Percentiles rank a stretch among this genome's conserved stretches.
phyloP scores from a whole-genome alignment of 2,329 filamentous ascomycete species.

The Fusarium tjaetaba region DNA sequence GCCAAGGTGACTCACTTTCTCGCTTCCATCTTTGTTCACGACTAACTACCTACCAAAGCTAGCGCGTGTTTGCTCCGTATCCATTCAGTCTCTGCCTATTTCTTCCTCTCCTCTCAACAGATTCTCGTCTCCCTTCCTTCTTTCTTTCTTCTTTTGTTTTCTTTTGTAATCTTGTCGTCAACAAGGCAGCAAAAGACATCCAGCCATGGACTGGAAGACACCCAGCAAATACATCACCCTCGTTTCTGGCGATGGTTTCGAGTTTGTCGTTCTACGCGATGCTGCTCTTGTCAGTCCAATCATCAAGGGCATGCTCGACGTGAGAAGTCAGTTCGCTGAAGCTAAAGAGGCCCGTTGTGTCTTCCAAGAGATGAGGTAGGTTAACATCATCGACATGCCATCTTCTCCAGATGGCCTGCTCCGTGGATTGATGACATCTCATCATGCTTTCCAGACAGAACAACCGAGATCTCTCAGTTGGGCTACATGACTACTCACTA shows the following conservation, averaged over 20 bases:
- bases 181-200: background rate
- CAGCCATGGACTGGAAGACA: conserved; percentile 37
- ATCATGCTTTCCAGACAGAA: conserved; percentile 61
- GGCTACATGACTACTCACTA: conserved; percentile 64
- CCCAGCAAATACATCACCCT: conserved; percentile 79
- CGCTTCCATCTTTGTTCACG: conserved; percentile 1
- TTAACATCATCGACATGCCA: conserved; percentile 28
- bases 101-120: conserved; percentile 10
- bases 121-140: background rate
- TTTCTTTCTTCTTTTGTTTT: conserved; percentile 8
- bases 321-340: conserved; percentile 74
- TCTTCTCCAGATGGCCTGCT: conserved; percentile 16
- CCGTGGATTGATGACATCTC: conserved; percentile 52
- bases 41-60: background rate
- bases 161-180: background rate
- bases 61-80: conserved; percentile 17
- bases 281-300: conserved; percentile 75
- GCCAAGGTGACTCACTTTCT: background rate
- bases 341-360: conserved; percentile 70
- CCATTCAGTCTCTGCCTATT: conserved; percentile 16
- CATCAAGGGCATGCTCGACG: conserved; percentile 80
- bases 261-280: conserved; percentile 79
- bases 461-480: conserved; percentile 46
- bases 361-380: conserved; percentile 78
- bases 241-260: conserved; percentile 78